Percentiles rank a stretch among this genome's conserved stretches.
phyloP scores from a whole-genome alignment of 768 basidiomycete species.

The Boletellus ananas region DNA sequence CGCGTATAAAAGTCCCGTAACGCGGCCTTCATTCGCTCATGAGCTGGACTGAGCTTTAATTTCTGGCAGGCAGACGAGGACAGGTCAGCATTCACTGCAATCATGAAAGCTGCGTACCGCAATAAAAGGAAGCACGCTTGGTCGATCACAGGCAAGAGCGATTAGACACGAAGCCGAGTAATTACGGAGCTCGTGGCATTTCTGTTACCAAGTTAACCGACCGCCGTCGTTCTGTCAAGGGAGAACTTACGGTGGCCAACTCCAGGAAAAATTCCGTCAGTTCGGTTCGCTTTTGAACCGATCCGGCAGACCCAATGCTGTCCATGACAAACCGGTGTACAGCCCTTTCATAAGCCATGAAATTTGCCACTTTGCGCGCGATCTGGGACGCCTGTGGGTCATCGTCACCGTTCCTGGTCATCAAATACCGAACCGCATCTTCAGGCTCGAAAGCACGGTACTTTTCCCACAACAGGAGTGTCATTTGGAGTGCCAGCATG shows the following conservation, averaged over 20 bases:
- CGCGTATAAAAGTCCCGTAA: conserved; percentile 24
- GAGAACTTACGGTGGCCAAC: conserved; percentile 36
- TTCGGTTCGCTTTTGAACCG: conserved; percentile 18
- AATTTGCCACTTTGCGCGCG: conserved; percentile 25
- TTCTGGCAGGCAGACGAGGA: conserved; percentile 10
- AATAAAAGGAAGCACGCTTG: conserved; percentile 33
- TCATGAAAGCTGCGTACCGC: conserved; percentile 10
- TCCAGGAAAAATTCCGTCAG: conserved; percentile 44
- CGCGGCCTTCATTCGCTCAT: conserved; percentile 17
- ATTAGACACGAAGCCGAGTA: conserved; percentile 43
- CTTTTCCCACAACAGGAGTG: conserved; percentile 34
- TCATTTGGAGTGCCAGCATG: conserved; percentile 46
- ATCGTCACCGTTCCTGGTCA: conserved; percentile 29
- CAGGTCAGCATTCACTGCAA: neutral
- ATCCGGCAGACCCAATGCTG: conserved; percentile 23
- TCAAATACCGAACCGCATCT: conserved; percentile 41
- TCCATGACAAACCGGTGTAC: conserved; percentile 44
- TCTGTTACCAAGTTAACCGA: conserved; percentile 28
- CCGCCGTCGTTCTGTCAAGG: neutral
- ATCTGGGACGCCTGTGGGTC: conserved; percentile 26
- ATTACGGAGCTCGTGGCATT: conserved; percentile 44
- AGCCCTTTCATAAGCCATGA: conserved; percentile 35
- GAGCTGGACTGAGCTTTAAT: conserved; percentile 23
- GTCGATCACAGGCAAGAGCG: conserved; percentile 39
- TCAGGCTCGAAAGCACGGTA: conserved; percentile 41